A percentile compares a stretch with the other conserved stretches of the same genome.
phyloP scores from a whole-genome alignment of 768 basidiomycete genomes.

The Boletus sp. region DNA sequence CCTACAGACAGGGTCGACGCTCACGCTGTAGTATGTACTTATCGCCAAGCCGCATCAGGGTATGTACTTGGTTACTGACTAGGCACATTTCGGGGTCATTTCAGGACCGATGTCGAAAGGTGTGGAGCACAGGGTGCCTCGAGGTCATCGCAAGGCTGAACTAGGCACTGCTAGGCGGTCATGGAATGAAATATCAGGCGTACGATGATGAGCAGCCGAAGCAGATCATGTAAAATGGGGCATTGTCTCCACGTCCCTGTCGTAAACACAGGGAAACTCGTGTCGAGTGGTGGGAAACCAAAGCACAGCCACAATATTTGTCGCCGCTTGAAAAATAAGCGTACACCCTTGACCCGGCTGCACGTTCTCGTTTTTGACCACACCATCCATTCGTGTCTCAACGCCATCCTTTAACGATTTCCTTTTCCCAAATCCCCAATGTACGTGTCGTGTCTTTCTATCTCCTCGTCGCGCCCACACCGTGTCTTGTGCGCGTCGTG shows the following conservation, averaged over 20 bases:
- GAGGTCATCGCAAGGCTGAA: constrained; percentile 1
- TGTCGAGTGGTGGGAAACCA: constrained; percentile 17
- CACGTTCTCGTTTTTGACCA: constrained; percentile 34
- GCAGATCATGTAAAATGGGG: not conserved
- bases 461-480: constrained; percentile 8
- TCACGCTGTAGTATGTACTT: not conserved
- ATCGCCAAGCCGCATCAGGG: not conserved
- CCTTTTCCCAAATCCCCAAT: constrained; percentile 19
- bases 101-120: not conserved
- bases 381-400: constrained; percentile 33
- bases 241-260: not conserved
- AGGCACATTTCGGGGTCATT: not conserved
- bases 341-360: constrained; percentile 37
- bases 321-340: constrained; percentile 38
- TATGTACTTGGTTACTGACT: not conserved
- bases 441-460: constrained; percentile 35
- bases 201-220: too few relatives aligned
- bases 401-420: constrained; percentile 31
- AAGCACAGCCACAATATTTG: constrained; percentile 24
- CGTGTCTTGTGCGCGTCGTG: constrained; percentile 27
- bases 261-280: constrained; percentile 10
- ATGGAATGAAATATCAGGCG: not conserved
- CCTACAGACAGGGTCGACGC: not conserved
- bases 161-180: not conserved
- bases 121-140: constrained; percentile 7